Percentiles rank a stretch among this genome's conserved stretches.
Conservation (phyloP, 176 grass and related monocot genomes). For the Poa annua region DNA sequence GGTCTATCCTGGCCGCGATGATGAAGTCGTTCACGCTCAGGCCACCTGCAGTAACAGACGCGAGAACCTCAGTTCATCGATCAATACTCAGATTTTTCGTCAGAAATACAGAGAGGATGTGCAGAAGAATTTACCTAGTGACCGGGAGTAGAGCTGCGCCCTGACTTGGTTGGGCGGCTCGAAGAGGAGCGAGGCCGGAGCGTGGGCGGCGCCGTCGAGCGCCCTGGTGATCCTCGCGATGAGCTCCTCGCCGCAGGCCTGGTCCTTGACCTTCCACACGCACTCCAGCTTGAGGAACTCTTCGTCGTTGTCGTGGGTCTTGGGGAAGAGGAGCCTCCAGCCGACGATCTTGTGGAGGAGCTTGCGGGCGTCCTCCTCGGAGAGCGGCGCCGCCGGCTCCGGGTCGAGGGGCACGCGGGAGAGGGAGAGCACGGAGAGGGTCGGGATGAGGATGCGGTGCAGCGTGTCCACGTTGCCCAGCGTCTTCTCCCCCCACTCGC, state of each 20-base stretch:
- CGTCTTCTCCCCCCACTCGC: slow-evolving; percentile 78
- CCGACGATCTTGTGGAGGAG: slow-evolving; percentile 82
- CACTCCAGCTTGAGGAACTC: slow-evolving; percentile 52
- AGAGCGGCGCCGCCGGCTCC: slow-evolving; percentile 28
- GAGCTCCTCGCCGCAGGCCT: slow-evolving; percentile 65
- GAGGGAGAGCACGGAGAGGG: slow-evolving; percentile 69
- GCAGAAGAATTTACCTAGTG: slow-evolving; percentile 13
- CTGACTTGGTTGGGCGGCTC: slow-evolving; percentile 72
- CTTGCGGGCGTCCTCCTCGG: slow-evolving; percentile 52
- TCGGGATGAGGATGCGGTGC: slow-evolving; percentile 93
- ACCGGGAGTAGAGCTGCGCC: slow-evolving; percentile 64
- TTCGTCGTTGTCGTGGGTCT: slow-evolving; percentile 1
- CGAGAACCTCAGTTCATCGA: no score
- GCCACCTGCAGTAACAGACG: slow-evolving; percentile 24
- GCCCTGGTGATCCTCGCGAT: slow-evolving; percentile 63
- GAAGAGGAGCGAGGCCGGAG: slow-evolving; percentile 43
- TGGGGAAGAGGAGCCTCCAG: slow-evolving; percentile 57
- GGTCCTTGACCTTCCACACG: slow-evolving; percentile 81
- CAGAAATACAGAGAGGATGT: no score
- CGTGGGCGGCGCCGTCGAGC: slow-evolving; percentile 53
- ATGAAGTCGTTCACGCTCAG: slow-evolving; percentile 76
- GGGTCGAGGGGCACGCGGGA: slow-evolving; percentile 55
- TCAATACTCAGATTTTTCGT: no score
- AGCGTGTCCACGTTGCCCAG: slow-evolving; percentile 78
- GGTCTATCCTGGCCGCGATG: slow-evolving; percentile 65